Base-by-base conservation (phyloP, 306 rosid genomes). In the Rubus idaeus region DNA sequence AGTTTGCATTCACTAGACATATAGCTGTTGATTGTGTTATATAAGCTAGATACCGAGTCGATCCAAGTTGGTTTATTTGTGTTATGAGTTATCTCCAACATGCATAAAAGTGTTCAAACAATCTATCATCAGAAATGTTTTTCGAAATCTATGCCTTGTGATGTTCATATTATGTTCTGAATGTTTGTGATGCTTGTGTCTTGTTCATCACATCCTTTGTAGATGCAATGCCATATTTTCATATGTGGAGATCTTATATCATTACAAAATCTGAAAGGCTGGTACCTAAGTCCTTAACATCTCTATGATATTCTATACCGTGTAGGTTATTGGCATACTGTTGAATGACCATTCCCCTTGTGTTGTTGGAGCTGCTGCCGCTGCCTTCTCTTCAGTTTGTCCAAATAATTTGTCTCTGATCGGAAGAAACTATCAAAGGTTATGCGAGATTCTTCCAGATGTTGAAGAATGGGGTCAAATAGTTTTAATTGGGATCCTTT, bases 391-490 rank as follows among this genome's bases (percentile, higher is more conserved):
- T 73, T 89, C 97, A 17, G 85, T 92, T 83, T 96, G 99, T 85
- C 98, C 98, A 0, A 91, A 83, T 83, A 91, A 90, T 83, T 87
- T 92, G 87, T 81, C 86, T 26, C 78, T 92, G 85, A 80, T 92
- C 44, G 98, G 94, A 78, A 86, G 83, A 84, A 86, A 88, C 76
- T 91, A 88, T 84, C 84, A 30, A 78, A 87, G 90, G 78, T 83
- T 96, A 73, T 92, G 99, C 71, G 96, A 88, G 87, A 81, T 92
- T 83, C 93, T 96, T 80, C 98, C 97, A 35, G 99, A 96, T 57
- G 96, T 92, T 65, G 99, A 92, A 74, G 99, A 96, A 79, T 92
- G 99, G 99, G 97, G 98, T 73, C 97, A 92, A 77, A 91, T 96
- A 74, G 75, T 96, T 80, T 82, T 96, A 75, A 91, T 88, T 65